Conservation (phyloP, 2,329 filamentous ascomycete species). For the Epichloe typhina region DNA sequence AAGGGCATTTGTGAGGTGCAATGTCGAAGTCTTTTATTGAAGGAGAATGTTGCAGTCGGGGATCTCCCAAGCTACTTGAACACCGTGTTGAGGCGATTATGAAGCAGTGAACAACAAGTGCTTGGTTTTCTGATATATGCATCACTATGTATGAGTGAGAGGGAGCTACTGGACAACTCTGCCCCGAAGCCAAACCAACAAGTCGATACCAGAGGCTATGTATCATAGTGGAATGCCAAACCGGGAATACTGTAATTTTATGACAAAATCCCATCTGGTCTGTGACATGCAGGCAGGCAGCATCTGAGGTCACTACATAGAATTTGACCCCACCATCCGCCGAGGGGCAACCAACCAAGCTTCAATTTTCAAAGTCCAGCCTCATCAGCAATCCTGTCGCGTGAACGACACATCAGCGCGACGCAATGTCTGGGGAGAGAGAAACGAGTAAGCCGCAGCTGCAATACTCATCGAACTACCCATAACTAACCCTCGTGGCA, state of each 20-base stretch:
- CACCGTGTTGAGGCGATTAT: conserved; percentile 35
- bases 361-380: neutral
- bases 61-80: conserved; percentile 31
- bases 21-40: conserved; percentile 53
- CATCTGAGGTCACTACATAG: neutral
- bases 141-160: neutral
- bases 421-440: conserved; percentile 20
- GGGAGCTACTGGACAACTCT: neutral
- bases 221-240: too few species aligned
- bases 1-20: conserved; percentile 59
- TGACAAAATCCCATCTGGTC: too few species aligned
- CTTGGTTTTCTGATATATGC: neutral
- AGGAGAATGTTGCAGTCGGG: conserved; percentile 41
- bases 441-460: conserved; percentile 16
- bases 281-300: too few species aligned
- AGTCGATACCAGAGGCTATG: neutral
- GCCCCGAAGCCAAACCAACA: neutral
- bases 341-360: neutral
- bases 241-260: too few species aligned
- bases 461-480: neutral
- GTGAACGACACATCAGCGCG: neutral
- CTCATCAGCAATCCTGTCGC: neutral
- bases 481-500: conserved; percentile 12
- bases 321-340: neutral
- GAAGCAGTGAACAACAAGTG: conserved; percentile 6